phyloP scores from a whole-genome alignment of 495 filamentous ascomycete genomes.

The Penicillium waksmanii region DNA sequence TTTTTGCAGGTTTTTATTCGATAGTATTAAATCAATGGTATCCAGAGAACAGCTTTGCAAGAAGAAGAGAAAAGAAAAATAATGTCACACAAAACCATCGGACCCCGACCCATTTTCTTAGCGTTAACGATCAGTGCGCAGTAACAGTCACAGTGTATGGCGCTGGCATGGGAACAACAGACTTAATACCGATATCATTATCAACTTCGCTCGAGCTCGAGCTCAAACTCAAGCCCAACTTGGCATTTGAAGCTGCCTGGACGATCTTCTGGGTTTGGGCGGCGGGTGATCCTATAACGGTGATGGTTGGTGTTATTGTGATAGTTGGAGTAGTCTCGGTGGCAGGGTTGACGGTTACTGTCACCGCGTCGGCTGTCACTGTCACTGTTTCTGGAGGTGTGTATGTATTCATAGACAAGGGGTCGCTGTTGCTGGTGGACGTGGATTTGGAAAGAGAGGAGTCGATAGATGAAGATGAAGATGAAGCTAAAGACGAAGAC shows the following conservation, averaged over 20 bases:
- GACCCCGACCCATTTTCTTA: too few species aligned
- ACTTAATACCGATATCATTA: background rate
- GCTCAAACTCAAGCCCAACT: background rate
- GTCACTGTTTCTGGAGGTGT: constrained; percentile 1
- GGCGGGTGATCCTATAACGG: background rate
- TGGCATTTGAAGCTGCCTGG: background rate
- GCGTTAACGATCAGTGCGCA: background rate
- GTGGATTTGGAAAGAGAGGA: background rate
- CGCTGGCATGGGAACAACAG: background rate
- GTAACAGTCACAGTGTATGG: background rate
- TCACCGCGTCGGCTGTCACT: background rate
- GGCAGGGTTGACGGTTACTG: constrained; percentile 3
- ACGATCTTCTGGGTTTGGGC: constrained; percentile 1
- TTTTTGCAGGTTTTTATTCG: too few species aligned
- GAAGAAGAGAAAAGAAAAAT: too few species aligned
- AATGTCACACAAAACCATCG: too few species aligned
- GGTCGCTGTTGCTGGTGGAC: background rate
- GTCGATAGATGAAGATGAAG: background rate
- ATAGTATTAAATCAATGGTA: too few species aligned
- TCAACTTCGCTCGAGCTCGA: background rate
- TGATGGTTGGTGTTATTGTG: constrained; percentile 1
- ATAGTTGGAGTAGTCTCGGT: constrained; percentile 1
- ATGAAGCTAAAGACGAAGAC: background rate
- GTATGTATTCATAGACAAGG: background rate
- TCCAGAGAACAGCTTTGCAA: too few species aligned